A percentile compares a stretch with the other conserved stretches of the same genome.
Conservation (phyloP, 148 eudicot genomes). For the Silene conica region DNA sequence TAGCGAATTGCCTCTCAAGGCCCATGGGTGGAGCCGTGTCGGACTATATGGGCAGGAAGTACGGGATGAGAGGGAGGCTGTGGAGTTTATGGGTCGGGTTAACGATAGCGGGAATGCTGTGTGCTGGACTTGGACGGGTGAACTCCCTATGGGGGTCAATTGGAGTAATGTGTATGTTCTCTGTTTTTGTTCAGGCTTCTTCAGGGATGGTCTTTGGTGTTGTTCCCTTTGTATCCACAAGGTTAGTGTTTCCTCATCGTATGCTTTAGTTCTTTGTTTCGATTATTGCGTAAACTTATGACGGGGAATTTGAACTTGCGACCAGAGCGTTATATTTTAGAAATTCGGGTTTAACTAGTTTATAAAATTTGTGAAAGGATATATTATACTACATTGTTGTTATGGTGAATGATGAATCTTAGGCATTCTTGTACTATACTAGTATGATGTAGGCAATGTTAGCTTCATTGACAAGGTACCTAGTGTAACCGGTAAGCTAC, state of each 20-base stretch:
- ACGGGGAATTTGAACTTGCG: too few species aligned
- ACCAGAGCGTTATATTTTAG: too few species aligned
- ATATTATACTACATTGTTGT: too few species aligned
- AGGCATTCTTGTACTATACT: background rate
- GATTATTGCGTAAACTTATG: too few species aligned
- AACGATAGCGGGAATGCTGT: conserved; percentile 51
- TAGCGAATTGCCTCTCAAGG: conserved; percentile 61
- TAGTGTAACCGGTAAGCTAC: background rate
- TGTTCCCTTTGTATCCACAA: conserved; percentile 72
- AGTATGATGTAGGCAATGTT: background rate
- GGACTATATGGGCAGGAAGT: conserved; percentile 45
- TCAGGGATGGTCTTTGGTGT: conserved; percentile 79
- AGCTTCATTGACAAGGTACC: conserved; percentile 1
- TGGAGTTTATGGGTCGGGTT: conserved; percentile 63
- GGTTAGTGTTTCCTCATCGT: conserved; percentile 33
- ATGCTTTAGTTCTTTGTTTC: too few species aligned
- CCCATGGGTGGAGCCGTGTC: conserved; percentile 70
- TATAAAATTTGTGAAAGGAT: background rate
- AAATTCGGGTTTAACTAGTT: too few species aligned
- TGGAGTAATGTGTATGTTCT: conserved; percentile 60
- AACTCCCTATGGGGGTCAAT: conserved; percentile 44
- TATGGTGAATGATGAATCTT: too few species aligned
- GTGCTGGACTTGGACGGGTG: conserved; percentile 46
- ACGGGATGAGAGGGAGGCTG: conserved; percentile 75
- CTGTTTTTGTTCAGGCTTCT: conserved; percentile 72